Base-by-base conservation (phyloP, 371 early-diverging fungal species). In the Rhizopus microsporus region DNA sequence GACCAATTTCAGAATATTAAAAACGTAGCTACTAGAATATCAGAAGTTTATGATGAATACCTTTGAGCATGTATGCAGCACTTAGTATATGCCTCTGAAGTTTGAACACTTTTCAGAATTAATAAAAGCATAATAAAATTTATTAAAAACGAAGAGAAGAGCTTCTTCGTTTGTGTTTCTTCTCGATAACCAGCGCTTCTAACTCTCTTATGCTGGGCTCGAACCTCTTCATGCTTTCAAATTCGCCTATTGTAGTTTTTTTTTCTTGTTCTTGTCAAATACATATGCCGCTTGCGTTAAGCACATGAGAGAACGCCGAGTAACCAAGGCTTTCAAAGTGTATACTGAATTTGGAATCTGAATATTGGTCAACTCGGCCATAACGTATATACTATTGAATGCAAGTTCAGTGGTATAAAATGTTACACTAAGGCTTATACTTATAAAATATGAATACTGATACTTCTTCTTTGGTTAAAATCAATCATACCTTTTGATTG, bases 181-280 rank as follows among this genome's bases (percentile, higher is more conserved):
- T 32, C 32, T 30, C 32, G 17, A 4, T 32, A 45, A 23, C 12
- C 16, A 54, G 9, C 10, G n/a, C 8, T 31, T 37, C 0, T 48
- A 55, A 9, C 17, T 50, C 12, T 31, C 33, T 35, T 38, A 42
- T 23, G 6, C 23, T n/a, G 48, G 32, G 42, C 23, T 45, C 56
- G 60, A 60, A 60, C 65, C 74, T 67, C 47, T 68, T 74, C 70
- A 74, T 74, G 31, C 65, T n/a, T 30, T 16, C 35, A 46, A 54
- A 57, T 38, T 42, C 33, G 35, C 48, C 5, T 23, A 40, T 35
- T n/a, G 10, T 30, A 15, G 34, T 17, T 53, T 39, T 46, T 17
- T 46, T 38, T 35, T 53, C 48, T 34, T 59, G 37, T 39, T 47
- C 48, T 59, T 52, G 37, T 60, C 34, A 39, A 54, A 60, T 0